Base-by-base conservation (phyloP, 2,329 filamentous ascomycete species). In the Aspergillus costaricaensis region DNA sequence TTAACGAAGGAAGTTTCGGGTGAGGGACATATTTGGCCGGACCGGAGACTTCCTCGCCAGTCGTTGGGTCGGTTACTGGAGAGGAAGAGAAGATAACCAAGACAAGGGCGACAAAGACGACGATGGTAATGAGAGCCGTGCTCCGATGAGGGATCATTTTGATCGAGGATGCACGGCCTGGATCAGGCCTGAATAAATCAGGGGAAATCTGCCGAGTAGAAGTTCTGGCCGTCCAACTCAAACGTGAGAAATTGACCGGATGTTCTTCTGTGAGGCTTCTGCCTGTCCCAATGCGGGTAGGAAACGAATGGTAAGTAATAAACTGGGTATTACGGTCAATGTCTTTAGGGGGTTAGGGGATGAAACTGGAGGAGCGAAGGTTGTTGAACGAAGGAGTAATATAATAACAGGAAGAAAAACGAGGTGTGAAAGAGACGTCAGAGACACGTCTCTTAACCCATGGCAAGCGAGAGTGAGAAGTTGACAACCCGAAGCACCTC, bases 1-100 rank as follows among this genome's bases (percentile, higher is more conserved):
- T 70, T 79, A 83, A 70, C 62, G 80, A 70, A 53, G 81, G 79
- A 30, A 81, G 63, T 38, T 76, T 76, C 5, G 76, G 73, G 60
- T 65, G 70, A 49, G 73, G 73, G 23, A 76, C 64, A 65, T 72
- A 74, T 59, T 73, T 70, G 57, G 71, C 64, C 19, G 72, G 63
- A 15, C 69, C 66, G 64, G 70, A 60, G 55, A 67, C 61, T 49
- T 65, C 61, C 51, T 65, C 62, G 36, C 66, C 59, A 41, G 68
- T 63, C 36, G 66, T 57, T 51, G 67, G 51, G 58, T 70, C 60
- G 59, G 65, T 21, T 48, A 25, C 44, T 32, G 77, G 72, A 3
- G 79, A 77, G 12, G 78, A 76, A 7, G 79, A 80, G 58, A 81
- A 76, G 43, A 81, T 77, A 38, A 81, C 70, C 25, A 81, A 70